Percentiles rank a stretch among this genome's conserved stretches.
Conservation (phyloP, 305 asterid genomes). For the Caryopteris hybrid region DNA sequence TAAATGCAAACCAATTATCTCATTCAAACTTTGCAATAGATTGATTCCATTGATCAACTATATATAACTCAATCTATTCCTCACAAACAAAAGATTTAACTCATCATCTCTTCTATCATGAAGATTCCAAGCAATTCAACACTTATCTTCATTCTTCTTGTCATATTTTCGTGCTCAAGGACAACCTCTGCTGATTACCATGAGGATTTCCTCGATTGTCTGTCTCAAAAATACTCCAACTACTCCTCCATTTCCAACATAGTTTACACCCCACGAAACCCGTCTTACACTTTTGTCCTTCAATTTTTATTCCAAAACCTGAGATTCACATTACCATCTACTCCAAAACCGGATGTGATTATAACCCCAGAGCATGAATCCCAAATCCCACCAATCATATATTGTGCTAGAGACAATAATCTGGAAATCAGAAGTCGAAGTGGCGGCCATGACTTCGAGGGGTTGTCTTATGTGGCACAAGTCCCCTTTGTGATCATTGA, state of each 20-base stretch:
- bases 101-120: no score
- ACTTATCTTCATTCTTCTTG: background rate
- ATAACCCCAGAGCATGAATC: constrained; percentile 24
- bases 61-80: no score
- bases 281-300: constrained; percentile 6
- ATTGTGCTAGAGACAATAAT: constrained; percentile 12
- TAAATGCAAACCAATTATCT: no score
- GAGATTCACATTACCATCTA: background rate
- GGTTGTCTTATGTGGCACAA: constrained; percentile 20
- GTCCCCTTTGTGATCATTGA: constrained; percentile 28
- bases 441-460: constrained; percentile 41
- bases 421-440: constrained; percentile 28
- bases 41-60: no score
- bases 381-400: constrained; percentile 15
- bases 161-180: background rate
- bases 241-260: constrained; percentile 2
- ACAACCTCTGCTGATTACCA: background rate
- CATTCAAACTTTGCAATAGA: no score
- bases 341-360: constrained; percentile 19
- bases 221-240: background rate
- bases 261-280: constrained; percentile 11
- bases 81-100: no score
- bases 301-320: constrained; percentile 11
- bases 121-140: background rate
- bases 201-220: constrained; percentile 11